phyloP scores from a whole-genome alignment of 192 early-diverging fungal genomes.

The Allomyces macrogynus region DNA sequence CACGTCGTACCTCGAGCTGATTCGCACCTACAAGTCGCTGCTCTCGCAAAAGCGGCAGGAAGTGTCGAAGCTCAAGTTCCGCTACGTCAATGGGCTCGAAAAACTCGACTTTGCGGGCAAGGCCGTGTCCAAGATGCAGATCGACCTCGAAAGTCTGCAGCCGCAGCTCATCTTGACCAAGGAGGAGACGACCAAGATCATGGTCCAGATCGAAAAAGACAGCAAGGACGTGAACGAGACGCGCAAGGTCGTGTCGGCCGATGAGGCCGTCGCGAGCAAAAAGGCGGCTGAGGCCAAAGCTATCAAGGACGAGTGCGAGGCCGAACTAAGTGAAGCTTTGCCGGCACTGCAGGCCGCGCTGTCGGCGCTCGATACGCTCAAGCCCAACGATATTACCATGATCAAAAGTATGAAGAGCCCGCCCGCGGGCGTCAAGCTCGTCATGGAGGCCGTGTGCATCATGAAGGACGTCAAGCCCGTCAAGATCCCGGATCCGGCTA shows the following conservation, averaged over 20 bases:
- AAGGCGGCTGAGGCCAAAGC: conserved; percentile 56
- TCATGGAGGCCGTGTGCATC: conserved; percentile 92
- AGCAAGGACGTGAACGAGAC: conserved; percentile 83
- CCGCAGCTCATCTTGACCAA: conserved; percentile 68
- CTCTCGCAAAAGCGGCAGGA: conserved; percentile 81
- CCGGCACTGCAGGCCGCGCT: conserved; percentile 91
- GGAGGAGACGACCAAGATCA: conserved; percentile 76
- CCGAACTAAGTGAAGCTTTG: conserved; percentile 79
- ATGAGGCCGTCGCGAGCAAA: conserved; percentile 49
- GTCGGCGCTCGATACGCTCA: conserved; percentile 79
- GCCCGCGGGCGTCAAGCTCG: conserved; percentile 82
- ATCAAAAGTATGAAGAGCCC: conserved; percentile 93
- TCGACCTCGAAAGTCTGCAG: conserved; percentile 64
- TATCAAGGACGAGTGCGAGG: conserved; percentile 53
- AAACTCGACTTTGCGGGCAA: conserved; percentile 81
- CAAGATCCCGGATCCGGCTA: background rate
- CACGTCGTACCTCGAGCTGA: conserved; percentile 93
- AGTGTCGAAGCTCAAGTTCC: conserved; percentile 95
- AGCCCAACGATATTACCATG: conserved; percentile 87
- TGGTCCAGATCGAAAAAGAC: conserved; percentile 83
- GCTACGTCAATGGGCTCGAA: conserved; percentile 89
- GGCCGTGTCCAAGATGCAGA: conserved; percentile 83
- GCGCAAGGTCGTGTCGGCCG: conserved; percentile 51
- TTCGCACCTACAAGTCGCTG: conserved; percentile 72
- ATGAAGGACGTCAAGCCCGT: conserved; percentile 54